Evolutionary conservation across 2,329 filamentous ascomycete species (phyloP), one percentile per base, ranked within the genome.

Genomic region (Fusarium anguioides): DNA sequence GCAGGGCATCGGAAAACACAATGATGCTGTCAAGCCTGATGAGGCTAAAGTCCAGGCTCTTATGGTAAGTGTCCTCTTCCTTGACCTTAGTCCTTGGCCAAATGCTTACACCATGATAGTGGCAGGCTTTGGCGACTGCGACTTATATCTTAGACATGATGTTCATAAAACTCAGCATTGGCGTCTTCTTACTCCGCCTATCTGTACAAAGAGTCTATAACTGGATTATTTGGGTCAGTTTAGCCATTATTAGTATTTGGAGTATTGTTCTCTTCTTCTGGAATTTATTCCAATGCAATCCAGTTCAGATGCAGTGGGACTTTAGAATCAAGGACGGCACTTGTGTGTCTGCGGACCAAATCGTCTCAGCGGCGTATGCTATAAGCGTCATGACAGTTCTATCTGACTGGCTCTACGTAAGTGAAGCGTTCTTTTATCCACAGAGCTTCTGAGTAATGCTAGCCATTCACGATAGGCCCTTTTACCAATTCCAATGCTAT

Each of bases 141-240:
- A 81, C 81, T 4, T 86, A 86, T 54, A 75, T 86, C 41, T 64
- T 81, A 11, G 79, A 84, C 61, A 87, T 87, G 84, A 82, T 86
- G 79, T 81, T 87, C 60, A 81, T 86, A 74, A 87, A 87, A 74
- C 74, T 86, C 48, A 84, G 84, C 74, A 86, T 87, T 46, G 82
- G 81, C 31, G 75, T 86, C 58, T 85, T 86, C 60, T 78, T 86
- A 10, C 73, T 87, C 18, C 79, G 83, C 8, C 75, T 86, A 17
- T 81, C 83, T 2, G 78, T 79, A 5, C 75, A 80, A 39, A 80
- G 76, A 44, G 72, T 80, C 20, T 87, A 86, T 70, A 81, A 77
- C 21, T 84, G 80, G 71, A 82, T 81, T 33, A 79, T 87, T 8
- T 78, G 79, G 64, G 69, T 75, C 44, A 83, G 82, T 59, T 74